Conservation (phyloP, 169 alveolate species). For the Babesia gibsoni region DNA sequence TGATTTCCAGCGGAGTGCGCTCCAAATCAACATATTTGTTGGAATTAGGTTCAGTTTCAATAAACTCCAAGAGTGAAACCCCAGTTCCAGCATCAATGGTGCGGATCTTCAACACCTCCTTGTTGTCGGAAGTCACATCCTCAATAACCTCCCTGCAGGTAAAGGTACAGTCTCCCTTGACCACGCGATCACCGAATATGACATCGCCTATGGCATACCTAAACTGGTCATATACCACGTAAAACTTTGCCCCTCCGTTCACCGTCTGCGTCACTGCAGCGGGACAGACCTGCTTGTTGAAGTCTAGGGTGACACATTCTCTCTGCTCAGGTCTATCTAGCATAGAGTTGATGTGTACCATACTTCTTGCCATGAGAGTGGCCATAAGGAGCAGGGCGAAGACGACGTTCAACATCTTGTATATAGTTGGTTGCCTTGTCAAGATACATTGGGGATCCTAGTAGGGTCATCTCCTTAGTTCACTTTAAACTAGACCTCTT, state of each 20-base stretch:
- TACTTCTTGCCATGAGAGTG: no score
- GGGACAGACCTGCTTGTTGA: background rate
- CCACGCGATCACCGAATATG: slow-evolving; percentile 17
- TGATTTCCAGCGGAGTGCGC: slow-evolving; percentile 1
- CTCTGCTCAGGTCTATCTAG: no score
- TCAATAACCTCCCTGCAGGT: background rate
- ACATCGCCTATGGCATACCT: slow-evolving; percentile 27
- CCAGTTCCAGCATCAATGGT: background rate
- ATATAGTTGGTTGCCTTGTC: no score
- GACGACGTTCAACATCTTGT: no score
- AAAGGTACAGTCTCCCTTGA: slow-evolving; percentile 23
- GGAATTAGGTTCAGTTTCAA: background rate
- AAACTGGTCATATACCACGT: background rate
- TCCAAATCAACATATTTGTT: background rate
- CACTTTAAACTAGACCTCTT: no score
- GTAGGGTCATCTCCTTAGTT: no score
- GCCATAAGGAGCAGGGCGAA: no score
- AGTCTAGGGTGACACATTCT: background rate
- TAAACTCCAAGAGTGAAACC: slow-evolving; percentile 3
- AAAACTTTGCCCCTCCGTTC: background rate
- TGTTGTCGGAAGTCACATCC: background rate
- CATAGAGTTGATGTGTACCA: no score
- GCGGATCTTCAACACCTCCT: slow-evolving; percentile 20
- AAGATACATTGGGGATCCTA: no score
- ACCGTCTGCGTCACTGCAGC: background rate